A percentile compares a stretch with the other conserved stretches of the same genome.
Evolutionary conservation across 2,329 filamentous ascomycete genomes (phyloP).

Genomic region (Penicillium polonicum): DNA sequence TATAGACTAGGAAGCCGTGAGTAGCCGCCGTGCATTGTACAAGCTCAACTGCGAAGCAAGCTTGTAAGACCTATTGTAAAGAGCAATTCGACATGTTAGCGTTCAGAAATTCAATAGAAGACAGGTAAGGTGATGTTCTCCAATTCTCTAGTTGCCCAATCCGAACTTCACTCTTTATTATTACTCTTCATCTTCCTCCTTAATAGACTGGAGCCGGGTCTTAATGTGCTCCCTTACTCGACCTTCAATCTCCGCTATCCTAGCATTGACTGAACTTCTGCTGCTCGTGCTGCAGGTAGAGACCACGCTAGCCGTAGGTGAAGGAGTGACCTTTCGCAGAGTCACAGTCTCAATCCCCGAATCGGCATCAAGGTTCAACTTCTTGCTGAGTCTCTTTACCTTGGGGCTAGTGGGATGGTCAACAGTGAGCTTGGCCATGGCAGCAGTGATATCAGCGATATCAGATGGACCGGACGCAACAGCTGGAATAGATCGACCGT

Average conservation of each 20-base stretch:
- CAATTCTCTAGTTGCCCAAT: background rate
- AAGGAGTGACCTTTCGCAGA: background rate
- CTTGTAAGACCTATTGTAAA: background rate
- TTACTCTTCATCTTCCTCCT: background rate
- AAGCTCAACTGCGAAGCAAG: background rate
- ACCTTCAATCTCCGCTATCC: constrained; percentile 4
- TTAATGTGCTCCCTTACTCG: background rate
- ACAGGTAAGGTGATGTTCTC: background rate
- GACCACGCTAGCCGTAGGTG: background rate
- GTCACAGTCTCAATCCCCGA: background rate
- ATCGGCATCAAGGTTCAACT: background rate
- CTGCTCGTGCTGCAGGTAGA: background rate
- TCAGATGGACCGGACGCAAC: background rate
- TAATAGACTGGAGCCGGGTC: background rate
- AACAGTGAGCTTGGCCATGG: background rate
- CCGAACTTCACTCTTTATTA: background rate
- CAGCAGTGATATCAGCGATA: background rate
- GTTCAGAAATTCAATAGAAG: background rate
- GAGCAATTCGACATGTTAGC: background rate
- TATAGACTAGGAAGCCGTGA: background rate
- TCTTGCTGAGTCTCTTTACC: background rate
- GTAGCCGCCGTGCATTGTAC: background rate
- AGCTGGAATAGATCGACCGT: background rate
- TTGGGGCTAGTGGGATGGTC: background rate
- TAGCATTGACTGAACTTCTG: background rate